These are phyloP conservation scores for Acacia crassicarpa DNA, from an alignment of 306 rosid genomes.

Conservation along the genomic window DNA sequence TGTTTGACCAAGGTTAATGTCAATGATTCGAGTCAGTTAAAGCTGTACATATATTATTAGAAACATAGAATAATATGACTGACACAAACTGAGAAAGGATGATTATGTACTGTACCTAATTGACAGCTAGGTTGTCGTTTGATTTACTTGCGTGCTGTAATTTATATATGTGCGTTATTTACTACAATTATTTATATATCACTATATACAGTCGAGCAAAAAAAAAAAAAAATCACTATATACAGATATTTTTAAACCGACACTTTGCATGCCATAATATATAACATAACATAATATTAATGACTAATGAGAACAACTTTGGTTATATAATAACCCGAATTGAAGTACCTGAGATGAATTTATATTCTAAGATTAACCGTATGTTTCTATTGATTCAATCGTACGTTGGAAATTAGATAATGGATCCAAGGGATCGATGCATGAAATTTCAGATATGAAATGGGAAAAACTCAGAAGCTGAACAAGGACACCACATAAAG, in stretches of 20 bases:
- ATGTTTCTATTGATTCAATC: not conserved
- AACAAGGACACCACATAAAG: conserved; percentile 5
- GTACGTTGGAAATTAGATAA: not conserved
- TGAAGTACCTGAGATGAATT: not conserved
- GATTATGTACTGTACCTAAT: not conserved
- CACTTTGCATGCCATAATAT: not conserved
- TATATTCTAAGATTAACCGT: not conserved
- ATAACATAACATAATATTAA: not conserved
- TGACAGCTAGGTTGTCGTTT: conserved; percentile 7
- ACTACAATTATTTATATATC: conserved; percentile 3
- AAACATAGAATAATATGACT: not conserved
- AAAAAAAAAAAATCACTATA: too few species aligned
- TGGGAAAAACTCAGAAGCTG: conserved; percentile 4
- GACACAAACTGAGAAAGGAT: not conserved
- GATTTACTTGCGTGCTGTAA: conserved; percentile 3
- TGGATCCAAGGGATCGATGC: not conserved
- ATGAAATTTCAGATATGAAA: conserved; percentile 5
- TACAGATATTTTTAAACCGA: not conserved
- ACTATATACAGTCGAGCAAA: not conserved
- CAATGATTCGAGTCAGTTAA: conserved; percentile 12
- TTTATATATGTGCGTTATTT: not conserved
- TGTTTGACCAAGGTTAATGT: conserved; percentile 11
- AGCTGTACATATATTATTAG: not conserved
- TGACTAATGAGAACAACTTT: not conserved
- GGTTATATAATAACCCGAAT: not conserved